A percentile compares a stretch with the other conserved stretches of the same genome.
These are phyloP conservation scores for Prototheca wickerhamii DNA, from an alignment of 163 green algal genomes.

Conservation along the genomic window DNA sequence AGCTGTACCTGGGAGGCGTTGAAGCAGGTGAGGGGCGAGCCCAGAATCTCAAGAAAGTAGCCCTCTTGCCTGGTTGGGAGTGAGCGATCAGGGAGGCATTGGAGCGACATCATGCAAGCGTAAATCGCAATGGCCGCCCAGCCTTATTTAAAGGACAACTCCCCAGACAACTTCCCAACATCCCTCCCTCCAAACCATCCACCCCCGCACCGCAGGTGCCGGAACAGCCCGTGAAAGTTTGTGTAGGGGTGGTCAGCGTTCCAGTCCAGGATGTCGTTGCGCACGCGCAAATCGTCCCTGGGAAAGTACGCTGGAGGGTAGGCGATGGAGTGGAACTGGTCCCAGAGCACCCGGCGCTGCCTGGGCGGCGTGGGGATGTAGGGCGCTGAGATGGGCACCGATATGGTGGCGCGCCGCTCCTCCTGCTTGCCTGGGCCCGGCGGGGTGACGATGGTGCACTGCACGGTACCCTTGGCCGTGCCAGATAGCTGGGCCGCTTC, in stretches of 20 bases:
- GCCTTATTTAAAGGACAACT: too few species aligned
- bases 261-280: slow-evolving; percentile 84
- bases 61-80: slow-evolving; percentile 18
- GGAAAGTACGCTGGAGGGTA: slow-evolving; percentile 96
- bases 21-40: slow-evolving; percentile 89
- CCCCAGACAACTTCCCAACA: too few species aligned
- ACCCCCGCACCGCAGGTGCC: slow-evolving; percentile 40
- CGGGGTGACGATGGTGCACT: slow-evolving; percentile 52
- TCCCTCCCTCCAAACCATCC: too few species aligned
- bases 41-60: slow-evolving; percentile 68
- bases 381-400: slow-evolving; percentile 41
- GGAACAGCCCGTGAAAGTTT: slow-evolving; percentile 87
- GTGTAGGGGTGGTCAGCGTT: slow-evolving; percentile 96
- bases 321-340: slow-evolving; percentile 89
- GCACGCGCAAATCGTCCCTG: slow-evolving; percentile 55
- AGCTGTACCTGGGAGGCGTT: slow-evolving; percentile 54
- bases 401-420: slow-evolving; percentile 37
- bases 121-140: too few species aligned
- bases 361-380: slow-evolving; percentile 64
- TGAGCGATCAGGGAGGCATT: neutral
- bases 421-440: slow-evolving; percentile 16
- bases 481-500: slow-evolving; percentile 34
- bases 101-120: too few species aligned
- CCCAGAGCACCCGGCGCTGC: slow-evolving; percentile 80
- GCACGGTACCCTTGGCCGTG: slow-evolving; percentile 36